Base-by-base conservation (phyloP, 108 stramenopile genomes). In the Nitzschia putrida region DNA sequence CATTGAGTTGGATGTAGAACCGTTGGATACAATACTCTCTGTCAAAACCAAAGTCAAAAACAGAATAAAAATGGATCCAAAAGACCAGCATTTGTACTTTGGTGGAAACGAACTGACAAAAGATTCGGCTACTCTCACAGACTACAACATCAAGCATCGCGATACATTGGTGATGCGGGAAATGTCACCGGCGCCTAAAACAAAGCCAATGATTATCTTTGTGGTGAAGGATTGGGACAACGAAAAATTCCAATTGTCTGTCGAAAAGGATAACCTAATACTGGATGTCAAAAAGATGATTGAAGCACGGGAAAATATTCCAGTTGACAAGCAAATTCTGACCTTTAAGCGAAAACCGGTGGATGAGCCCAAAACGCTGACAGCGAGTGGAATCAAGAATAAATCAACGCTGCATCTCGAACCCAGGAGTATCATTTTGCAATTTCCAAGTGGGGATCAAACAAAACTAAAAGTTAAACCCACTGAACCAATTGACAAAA, bases 1-100 rank as follows among this genome's bases (percentile, higher is more conserved):
- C 18, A 58, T 76, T n/a, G 44, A 51, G n/a, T 40, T 76, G 23
- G 75, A 76, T 0, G 75, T 76, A n/a, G 56, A 69, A 44, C 75
- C 75, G 18, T 47, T 24, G n/a, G 68, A 76, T 40, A 64, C 61
- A 7, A 45, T 76, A 7, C 13, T 29, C 7, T 42, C 37, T 12
- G 61, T 76, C 53, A 69, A 69, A 53, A 16, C 22, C 7, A 61
- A 69, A 47, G 68, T 76, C 25, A 67, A 68, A 40, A 54, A 69
- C 47, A 39, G 55, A 44, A 64, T 38, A 7, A 16, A 53, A 11
- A 56, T 69, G 7, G 68, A 68, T 22, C 40, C 50, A 11, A 63
- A n/a, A 18, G 29, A 69, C 7, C 75, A 76, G 49, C 59, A 65
- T 20, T 53, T 76, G 9, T 54, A 12, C 0, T 69, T 69, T 29